Percentiles rank a stretch among this genome's conserved stretches.
These are phyloP conservation scores for Penicillium concentricum DNA, from an alignment of 2,329 filamentous ascomycete genomes.

Conservation along the genomic window DNA sequence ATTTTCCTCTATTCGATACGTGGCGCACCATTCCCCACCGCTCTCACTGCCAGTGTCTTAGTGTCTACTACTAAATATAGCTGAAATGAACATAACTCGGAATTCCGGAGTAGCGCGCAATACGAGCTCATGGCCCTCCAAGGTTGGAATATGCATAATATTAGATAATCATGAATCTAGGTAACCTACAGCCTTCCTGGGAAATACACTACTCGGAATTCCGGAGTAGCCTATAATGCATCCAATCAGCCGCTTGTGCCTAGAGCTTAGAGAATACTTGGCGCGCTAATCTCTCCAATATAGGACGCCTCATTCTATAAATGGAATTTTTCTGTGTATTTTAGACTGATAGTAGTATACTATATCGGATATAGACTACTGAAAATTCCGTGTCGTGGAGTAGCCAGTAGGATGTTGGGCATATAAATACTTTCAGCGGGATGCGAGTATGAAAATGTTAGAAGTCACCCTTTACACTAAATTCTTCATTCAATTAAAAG, in stretches of 20 bases:
- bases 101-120: neutral
- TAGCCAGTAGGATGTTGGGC: no score
- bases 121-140: neutral
- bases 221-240: neutral
- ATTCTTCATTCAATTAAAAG: no score
- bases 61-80: neutral
- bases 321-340: neutral
- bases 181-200: no score
- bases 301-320: constrained; percentile 1
- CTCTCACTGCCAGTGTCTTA: neutral
- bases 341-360: neutral
- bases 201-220: neutral
- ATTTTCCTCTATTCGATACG: neutral
- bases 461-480: no score
- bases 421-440: no score
- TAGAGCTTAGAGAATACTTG: neutral
- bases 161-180: no score
- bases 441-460: no score
- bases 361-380: neutral
- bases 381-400: no score
- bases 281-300: neutral
- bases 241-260: neutral
- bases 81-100: no score
- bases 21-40: neutral
- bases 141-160: no score